Evolutionary conservation across 768 basidiomycete genomes (phyloP).

Genomic region (Collybia mongolica): DNA sequence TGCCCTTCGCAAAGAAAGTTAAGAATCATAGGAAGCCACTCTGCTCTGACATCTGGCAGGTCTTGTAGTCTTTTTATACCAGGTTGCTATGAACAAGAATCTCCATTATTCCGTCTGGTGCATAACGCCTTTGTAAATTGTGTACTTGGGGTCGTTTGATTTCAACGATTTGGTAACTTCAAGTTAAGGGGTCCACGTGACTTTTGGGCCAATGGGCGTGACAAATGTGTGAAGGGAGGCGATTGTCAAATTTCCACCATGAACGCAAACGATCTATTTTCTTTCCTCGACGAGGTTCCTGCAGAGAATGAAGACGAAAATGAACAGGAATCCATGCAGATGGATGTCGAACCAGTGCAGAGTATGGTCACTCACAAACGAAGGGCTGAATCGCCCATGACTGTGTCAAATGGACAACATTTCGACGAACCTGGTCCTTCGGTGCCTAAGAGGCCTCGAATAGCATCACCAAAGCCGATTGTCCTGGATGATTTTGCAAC

Average conservation of each 20-base stretch:
- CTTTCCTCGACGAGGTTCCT: slow-evolving; percentile 56
- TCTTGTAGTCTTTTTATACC: too few species aligned
- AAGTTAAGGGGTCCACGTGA: too few species aligned
- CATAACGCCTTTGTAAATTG: too few species aligned
- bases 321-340: slow-evolving; percentile 27
- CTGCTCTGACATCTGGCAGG: too few species aligned
- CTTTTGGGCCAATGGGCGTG: too few species aligned
- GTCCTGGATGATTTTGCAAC: slow-evolving; percentile 95
- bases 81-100: too few species aligned
- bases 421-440: slow-evolving; percentile 38
- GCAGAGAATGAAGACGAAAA: slow-evolving; percentile 36
- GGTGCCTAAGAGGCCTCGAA: slow-evolving; percentile 54
- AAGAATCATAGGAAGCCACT: too few species aligned
- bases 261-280: slow-evolving; percentile 61
- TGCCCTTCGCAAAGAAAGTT: too few species aligned
- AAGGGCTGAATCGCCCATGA: slow-evolving; percentile 31
- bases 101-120: too few species aligned
- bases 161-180: too few species aligned
- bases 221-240: background rate
- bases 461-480: slow-evolving; percentile 67
- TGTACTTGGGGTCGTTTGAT: too few species aligned
- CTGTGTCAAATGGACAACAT: slow-evolving; percentile 9
- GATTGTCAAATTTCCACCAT: slow-evolving; percentile 25
- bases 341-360: slow-evolving; percentile 14
- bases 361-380: slow-evolving; percentile 36